Percentiles rank a stretch among this genome's conserved stretches.
phyloP scores from a whole-genome alignment of 1,284 basidiomycete species.

The Porodaedalea pini region DNA sequence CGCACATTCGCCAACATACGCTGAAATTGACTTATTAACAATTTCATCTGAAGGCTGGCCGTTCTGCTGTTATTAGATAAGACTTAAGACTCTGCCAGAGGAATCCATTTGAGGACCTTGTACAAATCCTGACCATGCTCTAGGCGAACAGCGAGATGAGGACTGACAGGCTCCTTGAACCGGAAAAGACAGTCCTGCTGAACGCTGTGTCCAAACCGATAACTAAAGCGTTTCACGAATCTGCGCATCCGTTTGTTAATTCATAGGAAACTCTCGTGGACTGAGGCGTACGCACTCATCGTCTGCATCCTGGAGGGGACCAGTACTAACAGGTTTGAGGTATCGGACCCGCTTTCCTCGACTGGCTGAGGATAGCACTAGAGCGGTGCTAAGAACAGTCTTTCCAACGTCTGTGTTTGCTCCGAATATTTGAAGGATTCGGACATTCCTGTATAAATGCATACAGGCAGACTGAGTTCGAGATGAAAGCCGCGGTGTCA shows the following conservation, averaged over 20 bases:
- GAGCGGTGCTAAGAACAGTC: constrained; percentile 82
- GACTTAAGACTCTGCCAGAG: not conserved
- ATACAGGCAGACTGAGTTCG: not conserved
- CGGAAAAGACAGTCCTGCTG: constrained; percentile 75
- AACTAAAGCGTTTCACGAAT: constrained; percentile 64
- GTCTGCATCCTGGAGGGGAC: constrained; percentile 76
- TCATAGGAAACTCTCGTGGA: constrained; percentile 4
- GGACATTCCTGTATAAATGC: constrained; percentile 71
- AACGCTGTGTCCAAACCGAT: constrained; percentile 41
- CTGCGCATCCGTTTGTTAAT: constrained; percentile 38
- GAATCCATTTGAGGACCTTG: constrained; percentile 10
- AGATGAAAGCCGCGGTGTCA: not conserved
- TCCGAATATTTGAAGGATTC: constrained; percentile 88
- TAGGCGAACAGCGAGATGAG: constrained; percentile 81
- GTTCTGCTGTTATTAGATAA: constrained; percentile 31
- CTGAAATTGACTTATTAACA: constrained; percentile 66
- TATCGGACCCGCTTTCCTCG: constrained; percentile 63
- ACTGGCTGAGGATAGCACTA: constrained; percentile 69
- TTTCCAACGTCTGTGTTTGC: constrained; percentile 93
- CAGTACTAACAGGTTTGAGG: constrained; percentile 90
- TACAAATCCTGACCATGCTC: constrained; percentile 25
- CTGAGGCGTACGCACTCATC: constrained; percentile 56
- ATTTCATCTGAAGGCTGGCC: constrained; percentile 54
- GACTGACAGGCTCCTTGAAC: constrained; percentile 88
- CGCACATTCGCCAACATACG: constrained; percentile 57